A percentile compares a stretch with the other conserved stretches of the same genome.
phyloP scores from a whole-genome alignment of 352 stramenopile genomes.

The Phytophthora fragariaefolia region DNA sequence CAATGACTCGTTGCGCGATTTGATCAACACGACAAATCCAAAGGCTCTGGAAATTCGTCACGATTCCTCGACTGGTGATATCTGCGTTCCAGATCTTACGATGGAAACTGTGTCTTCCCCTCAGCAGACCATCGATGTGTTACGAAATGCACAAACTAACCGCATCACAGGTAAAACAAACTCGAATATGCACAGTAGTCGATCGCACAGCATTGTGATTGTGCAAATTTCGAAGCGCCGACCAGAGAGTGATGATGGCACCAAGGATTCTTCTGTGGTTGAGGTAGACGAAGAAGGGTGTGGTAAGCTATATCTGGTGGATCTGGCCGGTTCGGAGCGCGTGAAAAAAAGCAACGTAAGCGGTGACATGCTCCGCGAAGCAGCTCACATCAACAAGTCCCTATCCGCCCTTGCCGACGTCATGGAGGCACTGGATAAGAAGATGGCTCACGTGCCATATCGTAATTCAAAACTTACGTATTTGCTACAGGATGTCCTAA shows the following conservation, averaged over 20 bases:
- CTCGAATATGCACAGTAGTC: conserved; percentile 91
- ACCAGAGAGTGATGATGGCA: conserved; percentile 36
- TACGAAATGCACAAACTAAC: conserved; percentile 73
- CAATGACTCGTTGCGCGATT: conserved; percentile 93
- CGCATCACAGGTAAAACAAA: conserved; percentile 88
- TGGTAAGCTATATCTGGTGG: conserved; percentile 93
- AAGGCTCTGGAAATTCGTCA: conserved; percentile 81
- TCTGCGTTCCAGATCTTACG: conserved; percentile 74
- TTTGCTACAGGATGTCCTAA: conserved; percentile 94
- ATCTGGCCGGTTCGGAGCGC: conserved; percentile 92
- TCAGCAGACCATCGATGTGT: conserved; percentile 72
- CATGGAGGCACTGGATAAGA: conserved; percentile 92
- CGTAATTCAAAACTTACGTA: conserved; percentile 99
- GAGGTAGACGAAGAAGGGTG: conserved; percentile 61
- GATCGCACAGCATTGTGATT: conserved; percentile 93
- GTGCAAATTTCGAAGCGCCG: conserved; percentile 84
- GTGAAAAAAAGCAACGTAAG: conserved; percentile 92
- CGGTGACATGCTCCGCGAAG: conserved; percentile 83
- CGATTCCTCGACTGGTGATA: conserved; percentile 69
- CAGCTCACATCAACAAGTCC: conserved; percentile 89
- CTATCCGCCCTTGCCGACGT: conserved; percentile 94
- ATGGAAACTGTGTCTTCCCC: conserved; percentile 73
- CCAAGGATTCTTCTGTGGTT: conserved; percentile 33
- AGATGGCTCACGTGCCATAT: conserved; percentile 94
- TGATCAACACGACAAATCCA: conserved; percentile 76